These are phyloP conservation scores for Psilocybe cubensis DNA, from an alignment of 768 basidiomycete genomes.

Conservation along the genomic window DNA sequence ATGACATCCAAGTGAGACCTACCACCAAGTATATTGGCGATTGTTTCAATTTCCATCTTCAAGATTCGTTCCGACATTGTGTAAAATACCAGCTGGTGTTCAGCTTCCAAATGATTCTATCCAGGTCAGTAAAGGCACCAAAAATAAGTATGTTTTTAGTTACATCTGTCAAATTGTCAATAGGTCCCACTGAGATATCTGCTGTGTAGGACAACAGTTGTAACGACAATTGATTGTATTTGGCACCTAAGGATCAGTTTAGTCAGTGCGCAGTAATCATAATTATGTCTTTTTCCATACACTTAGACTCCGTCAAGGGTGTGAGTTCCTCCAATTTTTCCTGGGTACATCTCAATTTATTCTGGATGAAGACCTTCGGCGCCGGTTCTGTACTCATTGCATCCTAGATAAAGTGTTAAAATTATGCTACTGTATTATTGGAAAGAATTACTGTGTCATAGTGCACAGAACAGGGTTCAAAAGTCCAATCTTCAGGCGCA, in stretches of 20 bases:
- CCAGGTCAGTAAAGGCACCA: conserved; percentile 1
- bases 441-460: conserved; percentile 67
- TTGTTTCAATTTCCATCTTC: conserved; percentile 65
- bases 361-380: conserved; percentile 82
- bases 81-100: conserved; percentile 61
- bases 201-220: conserved; percentile 50
- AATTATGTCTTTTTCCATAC: conserved; percentile 41
- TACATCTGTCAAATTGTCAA: conserved; percentile 64
- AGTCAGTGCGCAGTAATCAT: not conserved
- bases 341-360: conserved; percentile 65
- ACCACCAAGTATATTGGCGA: conserved; percentile 68
- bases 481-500: conserved; percentile 67
- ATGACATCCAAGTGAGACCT: conserved; percentile 21
- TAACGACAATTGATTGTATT: conserved; percentile 52
- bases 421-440: not conserved
- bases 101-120: conserved; percentile 66
- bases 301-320: conserved; percentile 61
- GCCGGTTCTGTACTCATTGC: conserved; percentile 67
- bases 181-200: conserved; percentile 54
- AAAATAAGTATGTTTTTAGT: conserved; percentile 20
- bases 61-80: conserved; percentile 59
- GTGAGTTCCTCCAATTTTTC: conserved; percentile 65
- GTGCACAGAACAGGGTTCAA: conserved; percentile 73
- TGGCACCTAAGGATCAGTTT: conserved; percentile 27
- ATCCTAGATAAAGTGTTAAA: conserved; percentile 39